Evolutionary conservation across 306 rosid genomes (phyloP), one percentile per base, ranked within the genome.

Genomic region (Casuarina cunninghamiana): DNA sequence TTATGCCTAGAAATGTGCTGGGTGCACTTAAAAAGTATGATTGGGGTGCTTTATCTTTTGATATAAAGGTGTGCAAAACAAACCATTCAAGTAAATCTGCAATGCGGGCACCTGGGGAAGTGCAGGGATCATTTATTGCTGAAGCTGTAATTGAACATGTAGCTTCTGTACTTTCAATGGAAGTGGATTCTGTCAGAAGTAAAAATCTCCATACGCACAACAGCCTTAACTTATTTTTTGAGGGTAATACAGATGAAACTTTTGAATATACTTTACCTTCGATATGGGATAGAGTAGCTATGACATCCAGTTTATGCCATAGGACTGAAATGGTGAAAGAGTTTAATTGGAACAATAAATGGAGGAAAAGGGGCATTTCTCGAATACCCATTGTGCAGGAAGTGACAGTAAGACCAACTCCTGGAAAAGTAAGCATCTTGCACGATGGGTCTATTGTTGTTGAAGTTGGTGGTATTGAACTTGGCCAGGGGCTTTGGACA

Each of bases 401-500:
- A 57, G 88, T 92, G 67, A 1, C 0, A 4, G 37, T 82, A 72
- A 83, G 92, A 67, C 82, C 93, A 70, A 95, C 97, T 51, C 97
- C 97, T 0, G 98, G 96, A 63, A 95, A 86, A 82, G 97, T 84
- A 54, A 89, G 93, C 84, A 88, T 95, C 78, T 83, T 95, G 44
- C 57, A 73, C 2, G 98, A 92, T 50, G 97, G 92, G 15, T 89
- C 97, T 45, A 72, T 95, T 49, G 88, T 80, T 78, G 97, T 87
- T 83, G 98, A 95, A 86, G 97, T 95, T 68, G 97, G 97, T 72
- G 98, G 97, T 17, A 89, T 89, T n/a, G 97, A 95, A 81, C 39
- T 95, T 26, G 98, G 98, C 44, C 98, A 95, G 83, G 98, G 98
- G 88, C 92, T 95, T 5, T 95, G 98, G 98, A 95, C 97, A 51